Conservation (phyloP, 1,284 basidiomycete species). For the Chalciporus piperatoides region DNA sequence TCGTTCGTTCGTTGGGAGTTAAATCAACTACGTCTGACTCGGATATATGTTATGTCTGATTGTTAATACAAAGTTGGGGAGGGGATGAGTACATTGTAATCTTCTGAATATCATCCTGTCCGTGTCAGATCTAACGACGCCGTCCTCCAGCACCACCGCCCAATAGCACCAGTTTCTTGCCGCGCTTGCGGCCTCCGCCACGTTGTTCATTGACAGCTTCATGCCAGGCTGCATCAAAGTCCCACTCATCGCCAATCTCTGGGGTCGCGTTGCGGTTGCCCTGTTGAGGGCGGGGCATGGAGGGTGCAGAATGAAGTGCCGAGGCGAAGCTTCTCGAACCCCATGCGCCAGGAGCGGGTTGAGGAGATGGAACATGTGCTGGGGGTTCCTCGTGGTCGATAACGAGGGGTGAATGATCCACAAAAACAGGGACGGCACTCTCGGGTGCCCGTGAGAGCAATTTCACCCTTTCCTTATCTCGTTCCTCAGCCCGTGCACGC, state of each 20-base stretch:
- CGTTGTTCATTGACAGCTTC: conserved; percentile 59
- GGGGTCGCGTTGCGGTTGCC: conserved; percentile 26
- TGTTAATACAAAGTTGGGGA: conserved; percentile 19
- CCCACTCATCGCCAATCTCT: conserved; percentile 62
- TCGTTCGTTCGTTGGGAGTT: neutral
- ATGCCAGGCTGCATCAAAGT: conserved; percentile 77
- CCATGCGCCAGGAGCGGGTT: conserved; percentile 58
- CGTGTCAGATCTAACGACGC: conserved; percentile 29
- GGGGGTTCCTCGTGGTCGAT: conserved; percentile 30
- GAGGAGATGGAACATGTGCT: conserved; percentile 25
- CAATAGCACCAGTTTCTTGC: conserved; percentile 63
- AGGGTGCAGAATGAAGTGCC: conserved; percentile 50
- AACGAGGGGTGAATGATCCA: conserved; percentile 20
- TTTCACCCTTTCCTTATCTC: conserved; percentile 61
- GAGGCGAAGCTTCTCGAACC: conserved; percentile 76
- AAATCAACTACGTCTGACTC: neutral
- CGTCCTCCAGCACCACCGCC: conserved; percentile 52
- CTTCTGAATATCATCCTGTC: neutral
- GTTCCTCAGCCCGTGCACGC: conserved; percentile 73
- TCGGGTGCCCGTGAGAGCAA: conserved; percentile 25
- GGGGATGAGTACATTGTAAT: neutral
- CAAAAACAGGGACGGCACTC: conserved; percentile 11
- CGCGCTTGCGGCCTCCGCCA: conserved; percentile 51
- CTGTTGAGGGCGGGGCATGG: conserved; percentile 14
- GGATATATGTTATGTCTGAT: conserved; percentile 14